phyloP scores from a whole-genome alignment of 2,329 filamentous ascomycete species.

The Colletotrichum australisinense region DNA sequence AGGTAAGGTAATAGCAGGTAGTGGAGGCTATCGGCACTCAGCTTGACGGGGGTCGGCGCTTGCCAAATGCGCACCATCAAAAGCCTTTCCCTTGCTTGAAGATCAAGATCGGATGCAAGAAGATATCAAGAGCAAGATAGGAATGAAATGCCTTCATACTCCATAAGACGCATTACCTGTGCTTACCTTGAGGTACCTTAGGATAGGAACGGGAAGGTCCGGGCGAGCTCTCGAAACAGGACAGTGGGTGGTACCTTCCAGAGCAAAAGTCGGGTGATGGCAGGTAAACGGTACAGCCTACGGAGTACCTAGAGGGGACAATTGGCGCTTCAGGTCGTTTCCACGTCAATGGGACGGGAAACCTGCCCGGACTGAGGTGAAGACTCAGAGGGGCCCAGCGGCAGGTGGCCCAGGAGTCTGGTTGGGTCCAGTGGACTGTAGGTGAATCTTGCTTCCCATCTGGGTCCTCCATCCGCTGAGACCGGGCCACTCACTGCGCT shows the following conservation, averaged over 20 bases:
- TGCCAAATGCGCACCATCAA: background rate
- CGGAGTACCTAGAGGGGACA: background rate
- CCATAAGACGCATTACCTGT: too few relatives aligned
- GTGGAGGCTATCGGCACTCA: too few relatives aligned
- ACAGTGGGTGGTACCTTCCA: background rate
- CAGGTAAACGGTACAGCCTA: background rate
- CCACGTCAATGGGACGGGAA: background rate
- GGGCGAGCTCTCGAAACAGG: background rate
- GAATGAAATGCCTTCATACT: too few relatives aligned
- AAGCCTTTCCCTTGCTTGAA: background rate
- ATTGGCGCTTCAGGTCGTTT: background rate
- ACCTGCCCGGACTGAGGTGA: background rate
- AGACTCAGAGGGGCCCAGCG: background rate
- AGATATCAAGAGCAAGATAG: too few relatives aligned
- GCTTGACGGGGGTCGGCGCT: too few relatives aligned
- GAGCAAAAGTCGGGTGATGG: too few relatives aligned
- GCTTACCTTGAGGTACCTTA: too few relatives aligned
- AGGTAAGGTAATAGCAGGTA: too few relatives aligned
- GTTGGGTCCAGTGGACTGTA: background rate
- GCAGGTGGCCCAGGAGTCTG: background rate
- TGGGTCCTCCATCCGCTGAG: constrained; percentile 6
- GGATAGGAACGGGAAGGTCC: background rate
- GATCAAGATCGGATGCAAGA: too few relatives aligned
- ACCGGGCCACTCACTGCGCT: constrained; percentile 2
- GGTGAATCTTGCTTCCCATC: constrained; percentile 5